A percentile compares a stretch with the other conserved stretches of the same genome.
phyloP scores from a whole-genome alignment of 768 basidiomycete genomes.

The Phylloporus rhodoxanthus region DNA sequence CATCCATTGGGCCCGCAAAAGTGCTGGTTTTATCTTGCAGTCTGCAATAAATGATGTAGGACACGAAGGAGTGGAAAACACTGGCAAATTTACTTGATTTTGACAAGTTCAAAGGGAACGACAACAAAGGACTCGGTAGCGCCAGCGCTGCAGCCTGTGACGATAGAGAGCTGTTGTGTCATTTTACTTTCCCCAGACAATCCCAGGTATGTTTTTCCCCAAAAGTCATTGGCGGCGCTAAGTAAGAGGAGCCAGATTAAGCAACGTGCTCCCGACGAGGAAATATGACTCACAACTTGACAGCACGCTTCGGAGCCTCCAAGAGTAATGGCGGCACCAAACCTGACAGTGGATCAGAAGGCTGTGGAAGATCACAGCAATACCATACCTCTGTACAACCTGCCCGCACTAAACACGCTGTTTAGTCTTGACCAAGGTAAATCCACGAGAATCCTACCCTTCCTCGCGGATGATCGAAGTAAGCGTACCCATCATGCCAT shows the following conservation, averaged over 20 bases:
- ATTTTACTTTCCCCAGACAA: slow-evolving; percentile 72
- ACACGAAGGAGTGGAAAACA: slow-evolving; percentile 6
- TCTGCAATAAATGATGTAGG: slow-evolving; percentile 31
- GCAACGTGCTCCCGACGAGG: neutral
- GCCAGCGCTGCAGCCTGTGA: slow-evolving; percentile 91
- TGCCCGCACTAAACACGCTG: slow-evolving; percentile 48
- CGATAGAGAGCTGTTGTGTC: slow-evolving; percentile 79
- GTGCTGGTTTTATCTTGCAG: slow-evolving; percentile 91
- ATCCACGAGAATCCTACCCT: slow-evolving; percentile 53
- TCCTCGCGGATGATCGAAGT: slow-evolving; percentile 79
- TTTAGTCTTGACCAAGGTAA: neutral
- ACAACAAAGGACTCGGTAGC: slow-evolving; percentile 95
- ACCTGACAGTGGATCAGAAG: slow-evolving; percentile 37
- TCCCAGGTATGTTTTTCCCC: slow-evolving; percentile 76
- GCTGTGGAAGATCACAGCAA: neutral
- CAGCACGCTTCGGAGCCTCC: slow-evolving; percentile 97
- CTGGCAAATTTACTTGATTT: slow-evolving; percentile 57
- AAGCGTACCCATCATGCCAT: slow-evolving; percentile 81
- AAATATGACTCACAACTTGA: slow-evolving; percentile 67
- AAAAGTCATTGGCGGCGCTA: slow-evolving; percentile 88
- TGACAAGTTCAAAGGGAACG: slow-evolving; percentile 94
- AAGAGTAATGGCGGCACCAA: slow-evolving; percentile 92
- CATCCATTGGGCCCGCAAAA: slow-evolving; percentile 88
- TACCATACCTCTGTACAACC: slow-evolving; percentile 76
- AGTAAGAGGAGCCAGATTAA: slow-evolving; percentile 8